Evolutionary conservation across 768 basidiomycete genomes (phyloP).

Genomic region (Pholiota molesta): DNA sequence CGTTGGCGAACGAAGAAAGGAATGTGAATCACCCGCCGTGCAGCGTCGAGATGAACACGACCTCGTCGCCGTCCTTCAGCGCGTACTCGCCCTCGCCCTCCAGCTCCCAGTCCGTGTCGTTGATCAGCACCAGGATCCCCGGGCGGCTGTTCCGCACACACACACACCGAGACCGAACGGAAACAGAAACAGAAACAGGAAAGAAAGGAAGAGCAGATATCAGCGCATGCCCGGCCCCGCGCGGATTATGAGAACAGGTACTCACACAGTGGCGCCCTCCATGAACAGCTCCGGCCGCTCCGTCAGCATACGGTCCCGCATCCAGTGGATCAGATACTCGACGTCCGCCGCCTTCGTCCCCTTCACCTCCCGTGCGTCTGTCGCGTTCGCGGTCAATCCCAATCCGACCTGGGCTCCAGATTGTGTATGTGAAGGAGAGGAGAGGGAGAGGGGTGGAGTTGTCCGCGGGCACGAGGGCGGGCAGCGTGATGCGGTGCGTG

Average conservation of each 20-base stretch:
- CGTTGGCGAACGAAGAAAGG: too few relatives aligned
- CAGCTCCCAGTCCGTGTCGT: conserved; percentile 97
- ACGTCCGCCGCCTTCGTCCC: conserved; percentile 59
- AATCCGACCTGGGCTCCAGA: too few relatives aligned
- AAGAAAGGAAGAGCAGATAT: background rate
- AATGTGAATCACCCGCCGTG: conserved; percentile 72
- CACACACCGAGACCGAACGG: background rate
- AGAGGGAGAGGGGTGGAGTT: too few relatives aligned
- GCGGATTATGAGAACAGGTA: too few relatives aligned
- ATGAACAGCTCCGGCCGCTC: conserved; percentile 90
- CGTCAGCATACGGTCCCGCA: conserved; percentile 76
- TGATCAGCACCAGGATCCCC: conserved; percentile 95
- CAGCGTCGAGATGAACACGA: conserved; percentile 95
- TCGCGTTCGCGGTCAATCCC: background rate
- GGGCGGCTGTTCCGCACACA: conserved; percentile 65
- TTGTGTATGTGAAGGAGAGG: background rate
- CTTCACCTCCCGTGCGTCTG: conserved; percentile 13
- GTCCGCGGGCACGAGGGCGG: conserved; percentile 42
- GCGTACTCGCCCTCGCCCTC: conserved; percentile 91
- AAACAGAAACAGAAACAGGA: too few relatives aligned
- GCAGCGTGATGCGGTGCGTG: conserved; percentile 57
- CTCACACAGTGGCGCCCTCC: conserved; percentile 86
- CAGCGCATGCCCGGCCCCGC: too few relatives aligned
- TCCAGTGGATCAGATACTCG: conserved; percentile 75
- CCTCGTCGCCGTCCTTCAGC: conserved; percentile 79